Evolutionary conservation across 352 stramenopile genomes (phyloP), one percentile per base, ranked within the genome.

Genomic region (Thraustotheca clavata): DNA sequence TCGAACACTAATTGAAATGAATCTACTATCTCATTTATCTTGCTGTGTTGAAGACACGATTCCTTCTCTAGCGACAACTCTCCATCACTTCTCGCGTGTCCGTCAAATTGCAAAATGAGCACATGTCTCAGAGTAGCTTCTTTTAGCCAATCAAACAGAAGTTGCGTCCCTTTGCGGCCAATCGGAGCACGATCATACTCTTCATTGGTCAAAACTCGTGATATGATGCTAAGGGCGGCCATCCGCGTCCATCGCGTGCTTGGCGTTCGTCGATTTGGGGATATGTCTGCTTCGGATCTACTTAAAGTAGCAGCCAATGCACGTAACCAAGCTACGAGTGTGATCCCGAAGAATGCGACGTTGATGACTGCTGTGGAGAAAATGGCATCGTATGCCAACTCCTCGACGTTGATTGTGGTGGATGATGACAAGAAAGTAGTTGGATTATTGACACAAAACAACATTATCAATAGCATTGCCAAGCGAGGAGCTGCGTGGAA

Each of bases 371-470:
- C 82, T 11, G 75, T 91, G 9, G 69, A 77, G 39, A 87, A 61
- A 26, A 65, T 91, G 7, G 76, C 76, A 18, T 71, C 79, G 57
- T 87, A 91, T 62, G 76, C 87, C 48, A 91, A 91, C 52, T 89
- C 82, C 26, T 76, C 77, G 12, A 84, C 80, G 60, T 75, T 91
- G 33, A 80, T 91, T 49, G 82, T 91, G 35, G 78, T 91, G 6
- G 80, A 89, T 61, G 68, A 70, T 0, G 60, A 79, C 26, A 71
- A 88, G 33, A 78, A 87, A 38, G 79, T 91, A 27, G 79, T 91
- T n/a, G 82, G 82, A 16, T 68, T 91, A 24, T 69, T 91, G 22
- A 91, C 82, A n/a, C 88, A 91, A 67, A 76, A 84, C 67, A 67
- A 86, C 54, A 70, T 86, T 31, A 70, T 91, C 36, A 65, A 79